phyloP scores from a whole-genome alignment of 169 alveolate species.

The Perkinsus marinus region DNA sequence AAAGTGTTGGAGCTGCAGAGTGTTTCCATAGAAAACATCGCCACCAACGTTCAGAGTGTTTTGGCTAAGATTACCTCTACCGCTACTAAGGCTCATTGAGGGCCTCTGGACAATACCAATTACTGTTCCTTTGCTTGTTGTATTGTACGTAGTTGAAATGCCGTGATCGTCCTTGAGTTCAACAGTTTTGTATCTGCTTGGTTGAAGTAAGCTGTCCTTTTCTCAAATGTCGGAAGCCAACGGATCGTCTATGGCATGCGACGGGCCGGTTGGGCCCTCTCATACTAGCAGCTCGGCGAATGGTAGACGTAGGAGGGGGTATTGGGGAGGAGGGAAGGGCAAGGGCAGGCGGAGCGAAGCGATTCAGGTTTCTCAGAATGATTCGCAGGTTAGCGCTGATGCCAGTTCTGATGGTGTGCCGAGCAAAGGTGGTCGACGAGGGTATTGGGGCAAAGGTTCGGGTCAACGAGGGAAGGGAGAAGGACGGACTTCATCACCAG shows the following conservation, averaged over 20 bases:
- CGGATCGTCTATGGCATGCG: not conserved
- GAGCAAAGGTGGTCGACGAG: not conserved
- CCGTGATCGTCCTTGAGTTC: not conserved
- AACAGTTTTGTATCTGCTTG: not conserved
- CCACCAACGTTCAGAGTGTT: not conserved
- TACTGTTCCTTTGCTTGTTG: not conserved
- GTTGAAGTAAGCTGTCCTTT: not conserved
- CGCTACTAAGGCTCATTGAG: no score
- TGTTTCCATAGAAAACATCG: not conserved
- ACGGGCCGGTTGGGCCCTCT: not conserved
- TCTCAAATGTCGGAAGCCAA: not conserved
- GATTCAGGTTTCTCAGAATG: not conserved
- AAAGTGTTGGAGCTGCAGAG: not conserved
- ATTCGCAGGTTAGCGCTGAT: not conserved
- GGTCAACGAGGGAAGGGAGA: not conserved
- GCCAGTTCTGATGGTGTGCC: not conserved
- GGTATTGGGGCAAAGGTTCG: not conserved
- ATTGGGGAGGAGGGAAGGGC: not conserved
- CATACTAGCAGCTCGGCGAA: not conserved
- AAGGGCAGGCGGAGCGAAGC: not conserved
- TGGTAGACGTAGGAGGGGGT: not conserved
- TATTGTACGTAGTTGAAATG: not conserved
- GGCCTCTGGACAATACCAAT: not conserved
- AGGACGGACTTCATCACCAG: not conserved
- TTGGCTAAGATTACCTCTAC: not conserved